These are phyloP conservation scores for Apium graveolens DNA, from an alignment of 129 eudicot genomes.

Conservation along the genomic window DNA sequence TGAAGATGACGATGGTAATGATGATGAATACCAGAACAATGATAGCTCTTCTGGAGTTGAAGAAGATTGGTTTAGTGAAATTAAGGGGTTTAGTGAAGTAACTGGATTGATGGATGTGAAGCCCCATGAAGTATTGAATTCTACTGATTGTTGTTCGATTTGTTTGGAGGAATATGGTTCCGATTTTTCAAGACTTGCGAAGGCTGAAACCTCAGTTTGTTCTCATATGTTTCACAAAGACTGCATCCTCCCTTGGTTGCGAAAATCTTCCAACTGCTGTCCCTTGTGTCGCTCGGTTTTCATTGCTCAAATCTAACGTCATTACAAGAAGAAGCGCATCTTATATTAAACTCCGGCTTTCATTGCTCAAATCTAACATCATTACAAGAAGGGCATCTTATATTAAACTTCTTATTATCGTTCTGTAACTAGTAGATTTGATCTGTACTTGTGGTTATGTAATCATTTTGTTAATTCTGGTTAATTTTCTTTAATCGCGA, in stretches of 20 bases:
- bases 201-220: neutral
- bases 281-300: slow-evolving; percentile 1
- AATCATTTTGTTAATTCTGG: neutral
- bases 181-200: neutral
- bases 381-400: no score
- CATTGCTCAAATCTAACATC: neutral
- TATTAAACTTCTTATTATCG: no score
- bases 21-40: neutral
- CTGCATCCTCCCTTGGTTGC: neutral
- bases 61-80: neutral
- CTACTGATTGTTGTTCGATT: neutral
- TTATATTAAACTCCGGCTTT: neutral
- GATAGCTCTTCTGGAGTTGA: neutral
- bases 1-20: no score
- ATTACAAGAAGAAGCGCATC: neutral
- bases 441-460: no score
- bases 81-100: neutral
- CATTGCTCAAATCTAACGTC: neutral
- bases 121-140: neutral
- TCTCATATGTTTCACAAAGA: slow-evolving; percentile 1
- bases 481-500: no score
- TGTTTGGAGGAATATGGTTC: neutral
- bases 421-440: no score
- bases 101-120: neutral
- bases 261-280: neutral